Base-by-base conservation (phyloP, 768 basidiomycete species). In the Suillus americanus region DNA sequence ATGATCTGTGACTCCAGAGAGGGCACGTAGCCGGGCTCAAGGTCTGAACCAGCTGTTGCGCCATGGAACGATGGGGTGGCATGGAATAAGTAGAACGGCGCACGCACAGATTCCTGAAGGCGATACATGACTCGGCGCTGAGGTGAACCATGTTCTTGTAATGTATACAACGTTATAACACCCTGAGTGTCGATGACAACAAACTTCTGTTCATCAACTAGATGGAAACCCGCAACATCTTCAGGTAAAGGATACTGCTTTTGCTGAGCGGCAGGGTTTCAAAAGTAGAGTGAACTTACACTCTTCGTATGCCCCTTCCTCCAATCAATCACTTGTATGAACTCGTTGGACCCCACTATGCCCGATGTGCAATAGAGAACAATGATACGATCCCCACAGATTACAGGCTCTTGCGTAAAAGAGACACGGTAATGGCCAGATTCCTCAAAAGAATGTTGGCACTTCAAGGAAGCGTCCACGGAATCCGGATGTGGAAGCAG, bases 321-420 rank as follows among this genome's bases (percentile, higher is more conserved):
- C 37, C 56, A 57, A 57, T 40, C 5, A 12, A 57, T 57, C 25
- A 57, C 38, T 57, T 57, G 56, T 28, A 57, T 40, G 10, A 57
- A 57, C 1, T 28, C 3, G 20, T 35, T 13, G 53, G 5, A 33
- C 20, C 33, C 6, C 33, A 14, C 33, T 13, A 7, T n/a, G 12
- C 3, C 3, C 12, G 6, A 12, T 33, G 12, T 25, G 23, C 0
- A 1, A 38, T 57, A 57, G 56, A 20, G 38, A 9, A 57, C 3
- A 28, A 57, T 18, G 10, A 57, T 18, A 57, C 33, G 33, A 54
- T 54, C 33, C 33, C 53, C 53, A 13, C 33, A 54, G 6, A 54
- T 35, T 20, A 5, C 33, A n/a, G 53, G 53, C 1, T 54, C 20
- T 1, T 13, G 20, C 6, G 10, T 13, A 7, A 54, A 40, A 40